Evolutionary conservation across 1,284 basidiomycete genomes (phyloP).

Genomic region (Rhodotorula sp.): DNA sequence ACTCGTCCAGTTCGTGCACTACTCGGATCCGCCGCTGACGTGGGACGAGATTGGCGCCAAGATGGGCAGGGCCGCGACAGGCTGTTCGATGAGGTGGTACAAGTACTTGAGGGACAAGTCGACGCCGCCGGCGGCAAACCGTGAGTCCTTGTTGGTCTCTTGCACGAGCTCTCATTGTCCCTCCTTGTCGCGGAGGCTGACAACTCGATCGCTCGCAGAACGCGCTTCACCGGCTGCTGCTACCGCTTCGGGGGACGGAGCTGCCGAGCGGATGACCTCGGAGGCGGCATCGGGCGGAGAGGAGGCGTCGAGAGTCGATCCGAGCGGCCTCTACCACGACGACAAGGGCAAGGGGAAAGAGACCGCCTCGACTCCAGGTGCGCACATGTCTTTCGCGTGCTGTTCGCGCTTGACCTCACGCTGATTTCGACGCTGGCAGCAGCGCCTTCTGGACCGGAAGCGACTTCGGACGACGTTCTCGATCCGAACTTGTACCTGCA

Average conservation of each 20-base stretch:
- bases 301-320: background rate
- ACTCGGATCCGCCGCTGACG: conserved; percentile 23
- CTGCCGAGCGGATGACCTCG: too few relatives aligned
- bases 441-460: too few relatives aligned
- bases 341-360: background rate
- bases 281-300: too few relatives aligned
- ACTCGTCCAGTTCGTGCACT: conserved; percentile 23
- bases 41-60: conserved; percentile 35
- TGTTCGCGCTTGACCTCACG: too few relatives aligned
- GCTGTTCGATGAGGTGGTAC: conserved; percentile 38
- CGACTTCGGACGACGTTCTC: too few relatives aligned
- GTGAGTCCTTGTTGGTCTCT: background rate
- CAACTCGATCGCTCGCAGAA: background rate
- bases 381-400: background rate
- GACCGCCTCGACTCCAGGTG: background rate
- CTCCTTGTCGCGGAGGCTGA: background rate
- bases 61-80: conserved; percentile 18
- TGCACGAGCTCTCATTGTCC: background rate
- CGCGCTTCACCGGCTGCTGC: too few relatives aligned
- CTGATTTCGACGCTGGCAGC: too few relatives aligned
- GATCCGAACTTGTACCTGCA: too few relatives aligned
- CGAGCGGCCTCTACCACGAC: background rate
- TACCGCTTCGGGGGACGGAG: too few relatives aligned
- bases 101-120: conserved; percentile 19
- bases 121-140: background rate